Base-by-base conservation (phyloP, 73 alveolate species). In the Tetrahymena borealis region DNA sequence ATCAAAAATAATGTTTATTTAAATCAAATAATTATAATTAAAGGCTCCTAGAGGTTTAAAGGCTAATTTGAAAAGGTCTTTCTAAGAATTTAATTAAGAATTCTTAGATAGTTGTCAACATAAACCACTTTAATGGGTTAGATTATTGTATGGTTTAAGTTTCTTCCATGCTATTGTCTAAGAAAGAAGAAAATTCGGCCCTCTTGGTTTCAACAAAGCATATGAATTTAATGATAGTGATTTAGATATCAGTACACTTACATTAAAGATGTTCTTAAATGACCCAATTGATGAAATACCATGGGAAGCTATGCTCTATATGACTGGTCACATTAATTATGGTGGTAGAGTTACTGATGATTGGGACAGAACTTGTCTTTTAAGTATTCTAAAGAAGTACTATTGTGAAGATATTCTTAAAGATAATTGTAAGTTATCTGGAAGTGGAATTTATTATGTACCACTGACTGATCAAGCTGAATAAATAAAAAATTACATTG, bases 41-140 rank as follows among this genome's bases (percentile, higher is more conserved):
- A n/a, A 60, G 91, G 99, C 99, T 39, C 99, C 99, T n/a, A 95
- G 99, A 94, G 99, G 99, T 18, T 91, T 99, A 28, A 97, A 98
- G 79, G 99, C 99, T 37, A 99, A 99, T 79, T 94, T 99, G 37
- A 94, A 92, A 92, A 98, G 99, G 60, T 97, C 99, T 15, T 98
- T 97, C 90, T 94, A 98, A 91, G 99, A 98, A 78, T 95, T 98
- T 91, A 92, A 98, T 20, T 99, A 99, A 40, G 99, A 95, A 33
- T 96, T 96, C 91, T 96, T 99, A 33, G 96, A 97, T 32, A 98
- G 96, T 60, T 95, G 98, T 93, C 90, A 96, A 97, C 91, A 91
- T 94, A 85, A 92, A 92, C 93, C 96, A 96, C 92, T 98, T 96
- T 97, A 97, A 96, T 91, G 94, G 96, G 38, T 90, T 97, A 98